Evolutionary conservation across 75 land plant species (phyloP).

Genomic region (Ceratopteris richardii): DNA sequence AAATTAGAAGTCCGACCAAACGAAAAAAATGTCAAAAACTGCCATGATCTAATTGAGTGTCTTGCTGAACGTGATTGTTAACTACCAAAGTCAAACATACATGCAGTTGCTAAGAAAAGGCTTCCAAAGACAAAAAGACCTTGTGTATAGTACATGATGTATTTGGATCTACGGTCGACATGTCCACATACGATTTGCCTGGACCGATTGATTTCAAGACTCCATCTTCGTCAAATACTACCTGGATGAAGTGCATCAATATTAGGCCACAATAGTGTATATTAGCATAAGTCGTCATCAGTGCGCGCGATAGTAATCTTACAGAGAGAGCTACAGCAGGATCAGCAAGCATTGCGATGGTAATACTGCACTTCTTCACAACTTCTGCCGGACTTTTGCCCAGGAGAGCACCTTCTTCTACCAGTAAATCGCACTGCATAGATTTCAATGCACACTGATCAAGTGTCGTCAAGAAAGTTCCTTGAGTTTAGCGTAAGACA

Average conservation of each 20-base stretch:
- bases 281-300: no score
- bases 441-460: no score
- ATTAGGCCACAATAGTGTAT: no score
- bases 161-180: slow-evolving; percentile 92
- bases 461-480: no score
- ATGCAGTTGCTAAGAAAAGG: no score
- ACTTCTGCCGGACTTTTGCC: slow-evolving; percentile 79
- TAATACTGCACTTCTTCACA: slow-evolving; percentile 65
- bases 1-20: no score
- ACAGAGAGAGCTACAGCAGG: slow-evolving; percentile 92
- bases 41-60: no score
- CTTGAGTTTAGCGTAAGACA: no score
- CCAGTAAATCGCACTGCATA: slow-evolving; percentile 74
- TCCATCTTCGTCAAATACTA: slow-evolving; percentile 84
- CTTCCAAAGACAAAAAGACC: no score
- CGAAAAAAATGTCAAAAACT: no score
- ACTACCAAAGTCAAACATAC: no score
- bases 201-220: slow-evolving; percentile 60
- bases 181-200: slow-evolving; percentile 90
- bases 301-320: slow-evolving; percentile 11
- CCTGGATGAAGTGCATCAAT: slow-evolving; percentile 29
- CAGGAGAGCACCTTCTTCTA: slow-evolving; percentile 59
- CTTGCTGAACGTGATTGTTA: no score
- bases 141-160: slow-evolving; percentile 65
- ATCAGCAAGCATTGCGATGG: slow-evolving; percentile 91